Evolutionary conservation across 2,329 filamentous ascomycete genomes (phyloP), one percentile per base, ranked within the genome.

Genomic region (Verticillium tricorpus): DNA sequence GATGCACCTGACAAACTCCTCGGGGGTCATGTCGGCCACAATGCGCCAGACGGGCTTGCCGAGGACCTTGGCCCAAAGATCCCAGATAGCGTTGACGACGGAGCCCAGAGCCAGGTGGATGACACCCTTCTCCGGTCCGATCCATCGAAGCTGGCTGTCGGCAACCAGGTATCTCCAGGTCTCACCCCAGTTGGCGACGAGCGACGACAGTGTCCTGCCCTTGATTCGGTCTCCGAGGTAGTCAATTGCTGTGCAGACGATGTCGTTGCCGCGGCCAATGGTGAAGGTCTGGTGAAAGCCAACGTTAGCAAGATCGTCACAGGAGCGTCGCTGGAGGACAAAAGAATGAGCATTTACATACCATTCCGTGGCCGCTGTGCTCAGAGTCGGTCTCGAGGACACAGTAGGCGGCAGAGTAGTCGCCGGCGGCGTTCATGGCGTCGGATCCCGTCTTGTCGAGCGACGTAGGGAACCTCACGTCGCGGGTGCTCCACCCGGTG

Each of bases 381-480:
- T 83, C 72, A 0, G 89, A 89, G 73, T 96, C 89, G 0, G 93
- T 97, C 72, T 92, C 80, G 57, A 97, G 80, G 70, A 97, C 94
- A 75, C 92, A 96, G 81, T 97, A 97, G n/a, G 93, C 93, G 14
- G 93, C 84, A 1, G 92, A 96, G 78, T 97, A 97, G 77, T 97
- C 92, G 64, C 92, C 91, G 2, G 93, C 92, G 3, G 91, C 90
- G 73, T 97, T 97, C 93, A 97, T 97, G 71, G 92, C 93, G 85
- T 97, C 93, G 9, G 92, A 96, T 70, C 93, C 93, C n/a, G 92
- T 96, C 80, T 94, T 95, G 78, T 96, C 92, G 64, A 97, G 87
- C 50, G 93, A 97, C n/a, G 93, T 97, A 75, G 89, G 89, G 74
- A 92, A 92, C 68, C 89, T 86, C 73, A 92, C 88, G 78, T 92